phyloP scores from a whole-genome alignment of 306 rosid genomes.

The Herpetospermum pedunculosum region DNA sequence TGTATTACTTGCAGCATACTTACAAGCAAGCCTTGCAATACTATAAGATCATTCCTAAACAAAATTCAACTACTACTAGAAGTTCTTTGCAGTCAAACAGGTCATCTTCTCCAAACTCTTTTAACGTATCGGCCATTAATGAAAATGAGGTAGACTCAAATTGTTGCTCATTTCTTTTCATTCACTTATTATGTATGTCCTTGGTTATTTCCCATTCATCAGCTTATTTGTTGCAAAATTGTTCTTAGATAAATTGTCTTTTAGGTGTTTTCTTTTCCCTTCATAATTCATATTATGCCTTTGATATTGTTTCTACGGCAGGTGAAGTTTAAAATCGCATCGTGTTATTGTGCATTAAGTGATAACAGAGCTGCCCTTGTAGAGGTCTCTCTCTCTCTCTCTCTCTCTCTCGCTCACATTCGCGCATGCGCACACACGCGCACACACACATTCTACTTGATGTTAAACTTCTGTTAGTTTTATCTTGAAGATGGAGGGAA shows the following conservation, averaged over 20 bases:
- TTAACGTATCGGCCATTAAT: slow-evolving; percentile 54
- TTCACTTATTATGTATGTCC: slow-evolving; percentile 9
- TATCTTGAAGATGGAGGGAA: slow-evolving; percentile 80
- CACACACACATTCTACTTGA: neutral
- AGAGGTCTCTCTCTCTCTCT: slow-evolving; percentile 45
- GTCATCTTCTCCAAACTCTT: slow-evolving; percentile 83
- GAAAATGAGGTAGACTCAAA: slow-evolving; percentile 69
- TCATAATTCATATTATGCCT: neutral
- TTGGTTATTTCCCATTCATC: neutral
- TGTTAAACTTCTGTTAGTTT: slow-evolving; percentile 3
- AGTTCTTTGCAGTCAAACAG: slow-evolving; percentile 62
- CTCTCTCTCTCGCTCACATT: slow-evolving; percentile 4
- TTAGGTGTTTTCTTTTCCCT: neutral
- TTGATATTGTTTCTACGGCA: slow-evolving; percentile 22
- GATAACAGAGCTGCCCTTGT: slow-evolving; percentile 77
- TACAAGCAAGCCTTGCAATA: slow-evolving; percentile 83
- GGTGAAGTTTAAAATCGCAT: slow-evolving; percentile 95
- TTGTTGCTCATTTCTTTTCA: slow-evolving; percentile 3
- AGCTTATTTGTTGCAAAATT: neutral
- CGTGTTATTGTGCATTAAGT: slow-evolving; percentile 55
- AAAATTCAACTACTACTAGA: slow-evolving; percentile 44
- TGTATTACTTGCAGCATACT: slow-evolving; percentile 44
- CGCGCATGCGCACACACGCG: neutral
- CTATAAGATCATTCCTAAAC: slow-evolving; percentile 70
- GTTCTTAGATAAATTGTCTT: neutral